Base-by-base conservation (phyloP, 2,329 filamentous ascomycete genomes). In the Talaromyces albobiverticillius region DNA sequence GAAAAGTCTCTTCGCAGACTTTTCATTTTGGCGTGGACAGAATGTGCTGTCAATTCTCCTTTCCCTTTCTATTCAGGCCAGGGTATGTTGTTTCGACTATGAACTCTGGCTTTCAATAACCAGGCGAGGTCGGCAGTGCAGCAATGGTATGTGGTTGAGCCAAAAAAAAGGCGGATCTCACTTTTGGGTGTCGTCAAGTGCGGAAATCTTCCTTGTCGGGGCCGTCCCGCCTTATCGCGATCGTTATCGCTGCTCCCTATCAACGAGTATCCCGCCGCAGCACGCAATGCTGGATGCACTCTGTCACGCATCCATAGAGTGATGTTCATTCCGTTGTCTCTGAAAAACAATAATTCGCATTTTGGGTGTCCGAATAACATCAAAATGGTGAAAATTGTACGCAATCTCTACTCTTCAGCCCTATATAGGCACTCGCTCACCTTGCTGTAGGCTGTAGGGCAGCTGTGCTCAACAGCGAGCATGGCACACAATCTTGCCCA, bases 401-500 rank as follows among this genome's bases (percentile, higher is more conserved):
- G 49, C 20, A 25, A 7, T 4, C 22, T 22, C 42, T 10, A 47
- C 29, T 3, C 31, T 47, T 61, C 38, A 62, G 52, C 16, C 10
- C 32, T 40, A 18, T 13, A 40, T 40, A 13, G 22, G 8, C 36
- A 18, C 46, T 43, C 25, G 46, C 51, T 56, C 48, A 58, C 40
- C 34, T 43, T 54, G 20, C 46, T 23, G 50, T 64, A 95, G 90
- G 91, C 91, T 60, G 80, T 96, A 43, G 92, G 91, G 31, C 93
- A 96, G 74, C 84, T 96, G 72, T 92, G 90, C 74, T 92, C 91
- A 34, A 95, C 90, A 55, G 80, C 85, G 57, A 88, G 83, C 59
- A 85, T 94, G 77, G 74, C 82, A 60, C 82, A 88, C 64, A 97
- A 96, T 70, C 83, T 96, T 42, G 77, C 82, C 47, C 88, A 93